phyloP scores from a whole-genome alignment of 176 grass and related monocot species.

The Bromus sterilis region DNA sequence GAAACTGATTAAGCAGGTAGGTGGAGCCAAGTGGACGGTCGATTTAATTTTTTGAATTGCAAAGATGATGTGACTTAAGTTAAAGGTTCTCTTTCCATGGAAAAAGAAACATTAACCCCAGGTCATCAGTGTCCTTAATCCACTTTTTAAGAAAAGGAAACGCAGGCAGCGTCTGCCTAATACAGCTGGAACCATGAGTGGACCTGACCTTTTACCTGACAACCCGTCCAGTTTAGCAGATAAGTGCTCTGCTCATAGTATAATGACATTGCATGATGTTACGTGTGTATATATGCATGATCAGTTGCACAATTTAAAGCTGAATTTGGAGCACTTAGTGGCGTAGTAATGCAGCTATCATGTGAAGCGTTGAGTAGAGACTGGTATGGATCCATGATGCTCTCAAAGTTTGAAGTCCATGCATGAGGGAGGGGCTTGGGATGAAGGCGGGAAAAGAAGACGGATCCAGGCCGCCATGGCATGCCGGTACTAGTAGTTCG shows the following conservation, averaged over 20 bases:
- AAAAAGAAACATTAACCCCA: conserved; percentile 32
- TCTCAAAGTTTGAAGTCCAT: not conserved
- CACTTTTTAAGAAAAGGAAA: conserved; percentile 37
- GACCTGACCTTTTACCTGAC: conserved; percentile 36
- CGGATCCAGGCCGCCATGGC: not conserved
- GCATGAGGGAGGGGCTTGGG: not conserved
- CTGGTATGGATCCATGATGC: not conserved
- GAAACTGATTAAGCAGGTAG: not conserved
- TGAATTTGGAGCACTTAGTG: not conserved
- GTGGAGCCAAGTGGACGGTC: not conserved
- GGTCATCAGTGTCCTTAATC: conserved; percentile 42
- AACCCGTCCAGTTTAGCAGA: conserved; percentile 1
- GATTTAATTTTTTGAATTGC: not conserved
- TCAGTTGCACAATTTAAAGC: not conserved
- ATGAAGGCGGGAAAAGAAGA: not conserved
- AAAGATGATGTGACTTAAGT: conserved; percentile 19
- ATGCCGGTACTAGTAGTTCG: conserved; percentile 25
- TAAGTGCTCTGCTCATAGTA: conserved; percentile 6
- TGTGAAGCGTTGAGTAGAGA: not conserved
- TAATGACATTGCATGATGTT: not conserved
- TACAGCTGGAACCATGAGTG: conserved; percentile 46
- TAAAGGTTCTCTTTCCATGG: conserved; percentile 21
- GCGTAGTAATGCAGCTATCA: not conserved
- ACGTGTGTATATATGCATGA: not conserved
- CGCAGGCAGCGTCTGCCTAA: conserved; percentile 11